These are phyloP conservation scores for Lasiodiplodia sp. DNA, from an alignment of 2,329 filamentous ascomycete genomes.

Conservation along the genomic window DNA sequence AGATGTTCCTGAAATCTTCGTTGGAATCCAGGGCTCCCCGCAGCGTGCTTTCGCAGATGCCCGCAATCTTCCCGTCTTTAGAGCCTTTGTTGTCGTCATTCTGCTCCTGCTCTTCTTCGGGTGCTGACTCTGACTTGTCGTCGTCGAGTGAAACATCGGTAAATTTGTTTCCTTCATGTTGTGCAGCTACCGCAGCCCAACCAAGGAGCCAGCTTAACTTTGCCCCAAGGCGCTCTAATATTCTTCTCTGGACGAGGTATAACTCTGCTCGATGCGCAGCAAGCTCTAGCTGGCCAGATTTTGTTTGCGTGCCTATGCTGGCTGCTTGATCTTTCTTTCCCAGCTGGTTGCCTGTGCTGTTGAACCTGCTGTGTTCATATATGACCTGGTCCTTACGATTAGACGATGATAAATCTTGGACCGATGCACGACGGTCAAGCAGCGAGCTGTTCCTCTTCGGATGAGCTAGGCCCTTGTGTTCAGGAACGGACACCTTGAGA, in stretches of 20 bases:
- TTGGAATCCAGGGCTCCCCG: constrained; percentile 44
- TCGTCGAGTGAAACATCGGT: constrained; percentile 49
- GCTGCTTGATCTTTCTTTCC: constrained; percentile 9
- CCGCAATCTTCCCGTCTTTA: constrained; percentile 35
- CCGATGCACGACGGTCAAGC: constrained; percentile 42
- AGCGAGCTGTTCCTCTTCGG: constrained; percentile 71
- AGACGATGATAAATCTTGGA: constrained; percentile 42
- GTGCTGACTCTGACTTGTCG: constrained; percentile 11
- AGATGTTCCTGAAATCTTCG: constrained; percentile 49
- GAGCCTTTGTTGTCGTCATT: constrained; percentile 25
- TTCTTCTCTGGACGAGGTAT: constrained; percentile 78
- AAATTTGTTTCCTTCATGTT: constrained; percentile 39
- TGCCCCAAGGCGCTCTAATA: constrained; percentile 77
- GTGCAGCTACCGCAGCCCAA: constrained; percentile 61
- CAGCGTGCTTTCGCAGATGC: constrained; percentile 42
- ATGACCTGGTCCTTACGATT: constrained; percentile 45
- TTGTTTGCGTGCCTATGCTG: constrained; percentile 32
- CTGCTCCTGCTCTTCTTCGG: constrained; percentile 31
- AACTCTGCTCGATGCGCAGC: constrained; percentile 84
- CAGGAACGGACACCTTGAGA: constrained; percentile 68
- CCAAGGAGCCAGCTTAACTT: constrained; percentile 77
- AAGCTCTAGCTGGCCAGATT: constrained; percentile 77
- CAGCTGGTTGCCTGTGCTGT: constrained; percentile 28
- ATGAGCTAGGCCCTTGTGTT: constrained; percentile 75
- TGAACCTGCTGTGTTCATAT: constrained; percentile 48